These are phyloP conservation scores for Colletotrichum sp. DNA, from an alignment of 2,329 filamentous ascomycete species.

Conservation along the genomic window DNA sequence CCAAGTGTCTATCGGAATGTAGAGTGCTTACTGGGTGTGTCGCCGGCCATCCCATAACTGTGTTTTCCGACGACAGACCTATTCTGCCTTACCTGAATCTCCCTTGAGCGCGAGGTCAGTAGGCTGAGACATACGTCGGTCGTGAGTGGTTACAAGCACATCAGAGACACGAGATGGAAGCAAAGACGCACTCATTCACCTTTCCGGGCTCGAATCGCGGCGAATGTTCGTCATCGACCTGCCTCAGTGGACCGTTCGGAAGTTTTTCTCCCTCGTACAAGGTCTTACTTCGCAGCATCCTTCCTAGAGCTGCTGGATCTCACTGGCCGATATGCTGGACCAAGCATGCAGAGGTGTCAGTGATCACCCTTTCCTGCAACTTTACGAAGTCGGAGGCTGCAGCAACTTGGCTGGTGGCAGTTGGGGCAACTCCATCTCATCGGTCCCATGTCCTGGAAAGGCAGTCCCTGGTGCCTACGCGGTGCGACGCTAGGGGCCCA, in stretches of 20 bases:
- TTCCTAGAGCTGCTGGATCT: neutral
- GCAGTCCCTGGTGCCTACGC: neutral
- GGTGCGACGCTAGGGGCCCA: neutral
- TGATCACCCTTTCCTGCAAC: neutral
- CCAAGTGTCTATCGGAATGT: neutral
- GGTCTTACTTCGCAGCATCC: neutral
- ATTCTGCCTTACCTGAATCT: neutral
- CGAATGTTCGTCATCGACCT: neutral
- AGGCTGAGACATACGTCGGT: neutral
- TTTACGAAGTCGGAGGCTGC: neutral
- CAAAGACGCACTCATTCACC: neutral
- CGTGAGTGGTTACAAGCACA: neutral
- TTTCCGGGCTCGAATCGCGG: neutral
- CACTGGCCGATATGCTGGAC: neutral
- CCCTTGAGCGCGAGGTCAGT: neutral
- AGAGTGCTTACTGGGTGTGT: neutral
- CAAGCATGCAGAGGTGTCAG: neutral
- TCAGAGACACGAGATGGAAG: neutral
- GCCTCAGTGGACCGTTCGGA: neutral
- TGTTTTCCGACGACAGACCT: neutral
- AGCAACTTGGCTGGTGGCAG: neutral
- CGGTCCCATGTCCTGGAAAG: conserved; percentile 2
- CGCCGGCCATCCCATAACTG: neutral
- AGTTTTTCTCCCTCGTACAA: neutral
- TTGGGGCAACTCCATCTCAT: neutral